phyloP scores from a whole-genome alignment of 2,329 filamentous ascomycete genomes.

The Penicillium sp. region DNA sequence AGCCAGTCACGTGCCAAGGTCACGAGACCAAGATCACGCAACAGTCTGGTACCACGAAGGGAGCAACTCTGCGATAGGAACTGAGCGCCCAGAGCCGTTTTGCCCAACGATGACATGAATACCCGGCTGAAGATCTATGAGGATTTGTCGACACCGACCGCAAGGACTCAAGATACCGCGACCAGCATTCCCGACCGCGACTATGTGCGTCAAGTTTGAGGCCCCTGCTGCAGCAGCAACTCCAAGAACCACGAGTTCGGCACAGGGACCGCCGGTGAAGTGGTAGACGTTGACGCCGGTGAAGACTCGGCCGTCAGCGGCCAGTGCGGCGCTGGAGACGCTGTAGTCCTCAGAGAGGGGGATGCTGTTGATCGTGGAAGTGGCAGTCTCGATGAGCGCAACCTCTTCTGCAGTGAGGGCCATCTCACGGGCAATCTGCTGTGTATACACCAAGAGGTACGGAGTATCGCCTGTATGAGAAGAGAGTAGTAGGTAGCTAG shows the following conservation, averaged over 20 bases:
- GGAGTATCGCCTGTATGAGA: neutral
- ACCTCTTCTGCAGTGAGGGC: conserved; percentile 21
- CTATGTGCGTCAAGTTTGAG: conserved; percentile 30
- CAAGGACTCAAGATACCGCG: conserved; percentile 32
- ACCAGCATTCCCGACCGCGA: conserved; percentile 30
- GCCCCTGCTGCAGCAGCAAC: conserved; percentile 30
- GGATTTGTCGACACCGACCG: conserved; percentile 34
- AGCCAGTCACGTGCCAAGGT: neutral
- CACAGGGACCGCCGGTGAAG: conserved; percentile 36
- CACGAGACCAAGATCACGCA: neutral
- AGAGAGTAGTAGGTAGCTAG: neutral
- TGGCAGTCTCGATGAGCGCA: conserved; percentile 26
- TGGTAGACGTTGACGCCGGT: conserved; percentile 35
- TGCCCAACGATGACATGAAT: conserved; percentile 29
- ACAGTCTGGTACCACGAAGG: conserved; percentile 14
- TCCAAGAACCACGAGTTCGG: conserved; percentile 35
- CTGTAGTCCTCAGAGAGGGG: conserved; percentile 29
- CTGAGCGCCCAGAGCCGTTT: conserved; percentile 3
- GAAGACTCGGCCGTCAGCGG: conserved; percentile 28
- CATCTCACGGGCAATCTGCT: conserved; percentile 25
- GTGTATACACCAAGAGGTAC: neutral
- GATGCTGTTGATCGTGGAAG: conserved; percentile 27
- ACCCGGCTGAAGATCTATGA: conserved; percentile 32
- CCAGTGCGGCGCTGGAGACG: conserved; percentile 27
- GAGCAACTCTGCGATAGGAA: conserved; percentile 13